Evolutionary conservation across 164 flowering plant species (phyloP).

Genomic region (Stephania yunnanensis): DNA sequence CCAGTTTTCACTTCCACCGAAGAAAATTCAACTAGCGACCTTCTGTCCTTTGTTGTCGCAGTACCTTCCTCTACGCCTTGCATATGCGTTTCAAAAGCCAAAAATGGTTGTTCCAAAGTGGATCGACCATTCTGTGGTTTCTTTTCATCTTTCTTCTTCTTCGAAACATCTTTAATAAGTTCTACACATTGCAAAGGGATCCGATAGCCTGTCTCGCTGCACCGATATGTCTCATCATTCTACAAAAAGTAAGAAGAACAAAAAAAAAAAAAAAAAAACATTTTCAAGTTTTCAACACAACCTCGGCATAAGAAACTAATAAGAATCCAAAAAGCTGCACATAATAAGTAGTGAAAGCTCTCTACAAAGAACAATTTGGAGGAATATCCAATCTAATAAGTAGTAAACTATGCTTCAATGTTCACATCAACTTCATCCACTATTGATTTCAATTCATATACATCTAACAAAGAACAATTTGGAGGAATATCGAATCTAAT

Average conservation of each 20-base stretch:
- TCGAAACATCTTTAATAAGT: constrained; percentile 21
- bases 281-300: neutral
- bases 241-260: constrained; percentile 14
- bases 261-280: constrained; percentile 2
- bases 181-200: constrained; percentile 71
- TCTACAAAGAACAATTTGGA: neutral
- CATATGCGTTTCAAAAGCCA: constrained; percentile 13
- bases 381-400: too few relatives aligned
- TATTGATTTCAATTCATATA: neutral
- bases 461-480: too few relatives aligned
- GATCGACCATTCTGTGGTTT: constrained; percentile 38
- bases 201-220: constrained; percentile 96
- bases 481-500: too few relatives aligned
- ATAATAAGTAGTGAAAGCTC: neutral
- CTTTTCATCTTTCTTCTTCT: constrained; percentile 20
- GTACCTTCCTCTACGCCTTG: constrained; percentile 15
- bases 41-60: constrained; percentile 29
- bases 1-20: constrained; percentile 21
- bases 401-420: neutral
- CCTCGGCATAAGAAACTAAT: neutral
- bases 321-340: neutral
- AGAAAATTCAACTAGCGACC: constrained; percentile 35
- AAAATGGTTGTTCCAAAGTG: constrained; percentile 27
- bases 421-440: neutral
- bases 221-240: constrained; percentile 68